These are phyloP conservation scores for Begonia fuchsioides DNA, from an alignment of 306 rosid genomes.

Conservation along the genomic window DNA sequence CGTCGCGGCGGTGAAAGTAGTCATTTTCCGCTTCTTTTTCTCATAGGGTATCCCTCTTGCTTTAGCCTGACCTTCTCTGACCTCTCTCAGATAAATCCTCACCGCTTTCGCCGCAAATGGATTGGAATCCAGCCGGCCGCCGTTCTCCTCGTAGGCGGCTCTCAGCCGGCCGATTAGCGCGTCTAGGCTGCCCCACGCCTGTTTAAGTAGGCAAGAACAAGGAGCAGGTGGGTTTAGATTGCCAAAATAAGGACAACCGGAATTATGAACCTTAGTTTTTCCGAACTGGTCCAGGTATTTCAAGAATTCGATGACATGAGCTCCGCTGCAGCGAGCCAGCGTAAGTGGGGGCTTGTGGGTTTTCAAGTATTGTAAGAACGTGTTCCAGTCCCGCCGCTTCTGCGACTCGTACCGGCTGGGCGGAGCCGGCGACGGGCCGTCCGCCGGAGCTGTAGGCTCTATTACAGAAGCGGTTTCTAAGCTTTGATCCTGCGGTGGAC, in stretches of 20 bases:
- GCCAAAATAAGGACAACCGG: constrained; percentile 71
- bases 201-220: constrained; percentile 51
- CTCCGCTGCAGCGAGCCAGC: constrained; percentile 86
- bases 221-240: constrained; percentile 82
- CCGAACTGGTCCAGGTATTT: constrained; percentile 62
- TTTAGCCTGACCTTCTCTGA: constrained; percentile 73
- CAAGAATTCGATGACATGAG: constrained; percentile 86
- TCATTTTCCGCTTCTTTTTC: constrained; percentile 74
- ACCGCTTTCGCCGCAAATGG: constrained; percentile 81
- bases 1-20: constrained; percentile 5
- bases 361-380: constrained; percentile 71
- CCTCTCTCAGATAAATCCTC: constrained; percentile 72
- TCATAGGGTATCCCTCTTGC: constrained; percentile 22
- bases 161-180: constrained; percentile 84
- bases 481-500: constrained; percentile 8
- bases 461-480: neutral
- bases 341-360: constrained; percentile 96
- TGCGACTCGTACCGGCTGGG: constrained; percentile 94
- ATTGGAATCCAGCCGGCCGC: constrained; percentile 74
- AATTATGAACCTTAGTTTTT: constrained; percentile 19
- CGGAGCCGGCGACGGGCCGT: constrained; percentile 32
- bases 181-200: constrained; percentile 32
- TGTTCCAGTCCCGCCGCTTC: constrained; percentile 94
- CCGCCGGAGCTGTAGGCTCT: constrained; percentile 7
- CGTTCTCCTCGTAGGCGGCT: constrained; percentile 94